These are phyloP conservation scores for Leishmania mexicana DNA, from an alignment of 208 protist genomes.

Conservation along the genomic window DNA sequence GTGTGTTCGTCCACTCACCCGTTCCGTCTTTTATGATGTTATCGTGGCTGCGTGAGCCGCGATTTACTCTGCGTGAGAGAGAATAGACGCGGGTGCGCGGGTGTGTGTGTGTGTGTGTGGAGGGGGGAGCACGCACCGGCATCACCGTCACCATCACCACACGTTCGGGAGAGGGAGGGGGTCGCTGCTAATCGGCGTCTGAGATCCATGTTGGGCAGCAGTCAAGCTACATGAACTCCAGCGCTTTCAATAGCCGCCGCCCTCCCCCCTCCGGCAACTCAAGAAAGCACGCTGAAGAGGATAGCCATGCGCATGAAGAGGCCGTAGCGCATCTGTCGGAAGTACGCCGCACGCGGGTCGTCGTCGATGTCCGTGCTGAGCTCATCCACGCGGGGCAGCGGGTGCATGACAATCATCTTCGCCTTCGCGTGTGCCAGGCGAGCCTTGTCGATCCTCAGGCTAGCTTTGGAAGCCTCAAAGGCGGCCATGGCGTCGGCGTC, in stretches of 20 bases:
- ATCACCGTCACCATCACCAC: neutral
- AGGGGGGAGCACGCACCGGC: neutral
- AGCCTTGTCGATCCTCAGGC: conserved; percentile 73
- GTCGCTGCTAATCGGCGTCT: neutral
- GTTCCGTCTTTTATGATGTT: no score
- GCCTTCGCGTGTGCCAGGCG: conserved; percentile 73
- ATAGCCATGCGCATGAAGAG: conserved; percentile 99
- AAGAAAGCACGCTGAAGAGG: conserved; percentile 88
- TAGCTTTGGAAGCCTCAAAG: conserved; percentile 87
- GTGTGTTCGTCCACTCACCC: no score
- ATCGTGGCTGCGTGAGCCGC: no score
- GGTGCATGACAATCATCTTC: conserved; percentile 98
- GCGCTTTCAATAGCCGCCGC: neutral
- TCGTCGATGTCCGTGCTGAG: conserved; percentile 92
- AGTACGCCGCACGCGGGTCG: conserved; percentile 97
- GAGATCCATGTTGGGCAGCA: neutral
- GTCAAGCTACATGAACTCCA: neutral
- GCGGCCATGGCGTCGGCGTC: conserved; percentile 66
- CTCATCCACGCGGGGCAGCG: conserved; percentile 97
- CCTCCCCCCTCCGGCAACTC: conserved; percentile 1
- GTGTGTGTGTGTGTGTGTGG: neutral
- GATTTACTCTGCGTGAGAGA: no score
- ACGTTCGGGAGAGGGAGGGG: neutral
- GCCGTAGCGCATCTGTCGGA: conserved; percentile 98
- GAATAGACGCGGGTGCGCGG: no score